Conservation (phyloP, 495 filamentous ascomycete genomes). For the Aspergillus sclerotiicarbonarius region DNA sequence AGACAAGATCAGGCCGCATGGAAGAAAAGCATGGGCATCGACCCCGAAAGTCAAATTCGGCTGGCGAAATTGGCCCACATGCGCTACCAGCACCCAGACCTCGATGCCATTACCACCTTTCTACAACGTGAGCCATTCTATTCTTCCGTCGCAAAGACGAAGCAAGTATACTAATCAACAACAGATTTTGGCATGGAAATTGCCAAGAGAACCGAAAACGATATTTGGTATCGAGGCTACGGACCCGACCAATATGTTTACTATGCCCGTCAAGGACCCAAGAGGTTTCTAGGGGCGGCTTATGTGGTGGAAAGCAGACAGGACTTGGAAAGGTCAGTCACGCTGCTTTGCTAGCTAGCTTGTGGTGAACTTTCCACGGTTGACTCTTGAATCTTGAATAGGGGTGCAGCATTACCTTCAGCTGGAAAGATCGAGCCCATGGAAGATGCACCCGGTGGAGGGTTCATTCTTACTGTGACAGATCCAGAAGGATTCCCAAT, state of each 20-base stretch:
- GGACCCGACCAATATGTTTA: slow-evolving; percentile 58
- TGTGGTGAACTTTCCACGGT: no score
- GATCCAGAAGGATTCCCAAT: slow-evolving; percentile 39
- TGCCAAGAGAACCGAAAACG: slow-evolving; percentile 39
- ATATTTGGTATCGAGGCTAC: slow-evolving; percentile 58
- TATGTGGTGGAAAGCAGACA: background rate
- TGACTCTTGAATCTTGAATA: background rate
- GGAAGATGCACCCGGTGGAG: slow-evolving; percentile 31
- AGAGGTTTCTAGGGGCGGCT: slow-evolving; percentile 52
- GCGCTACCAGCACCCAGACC: slow-evolving; percentile 46
- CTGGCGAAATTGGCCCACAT: slow-evolving; percentile 39
- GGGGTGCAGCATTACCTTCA: background rate
- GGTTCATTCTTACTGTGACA: slow-evolving; percentile 28
- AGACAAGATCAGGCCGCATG: slow-evolving; percentile 26
- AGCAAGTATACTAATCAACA: background rate
- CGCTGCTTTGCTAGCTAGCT: background rate
- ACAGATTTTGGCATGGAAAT: slow-evolving; percentile 56
- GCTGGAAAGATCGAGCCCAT: slow-evolving; percentile 4
- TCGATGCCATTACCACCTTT: slow-evolving; percentile 36
- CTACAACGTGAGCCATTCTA: slow-evolving; percentile 34
- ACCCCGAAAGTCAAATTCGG: slow-evolving; percentile 31
- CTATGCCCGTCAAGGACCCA: slow-evolving; percentile 44
- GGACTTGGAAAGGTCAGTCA: slow-evolving; percentile 1
- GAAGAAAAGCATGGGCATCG: slow-evolving; percentile 30
- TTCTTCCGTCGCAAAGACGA: background rate